Base-by-base conservation (phyloP, 1,284 basidiomycete genomes). In the Ganoderma lucidum region DNA sequence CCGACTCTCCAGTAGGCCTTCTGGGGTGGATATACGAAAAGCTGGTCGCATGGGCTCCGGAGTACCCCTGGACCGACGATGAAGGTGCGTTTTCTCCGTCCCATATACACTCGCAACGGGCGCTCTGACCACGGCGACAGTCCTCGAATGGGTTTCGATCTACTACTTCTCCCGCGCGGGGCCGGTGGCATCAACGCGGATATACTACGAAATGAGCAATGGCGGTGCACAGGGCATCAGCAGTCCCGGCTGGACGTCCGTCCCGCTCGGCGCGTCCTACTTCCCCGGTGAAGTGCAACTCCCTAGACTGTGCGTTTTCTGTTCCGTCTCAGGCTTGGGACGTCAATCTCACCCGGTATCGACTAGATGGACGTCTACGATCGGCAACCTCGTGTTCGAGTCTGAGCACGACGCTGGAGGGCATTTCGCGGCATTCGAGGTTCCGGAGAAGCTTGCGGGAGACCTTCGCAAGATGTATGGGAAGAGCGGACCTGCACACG, bases 1-100 rank as follows among this genome's bases (percentile, higher is more conserved):
- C 83, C 0, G 89, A 90, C 72, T 89, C 87, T 17, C 89, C 89
- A n/a, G 80, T 83, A 4, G 88, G 85, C 0, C 74, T 90, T 14
- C 81, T 90, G 2, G 86, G 83, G 1, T 63, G 62, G 62, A 55
- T 63, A 14, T 63, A 63, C 48, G 62, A 63, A 23, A 63, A 63
- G 51, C 62, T 63, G 3, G 62, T 55, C n/a, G 37, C 0, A 23
- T 53, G 48, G 62, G 39, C 48, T 0, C 48, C 55, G 6, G 12
- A 28, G 19, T 63, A 55, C 37, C 62, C 48, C 9, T 63, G 62
- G 62, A 55, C 45, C 12, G 62, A 63, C 35, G 62, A 63, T 37
- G 62, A 63, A 30, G 62, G 62, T 63, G 35, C n/a, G 62, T 30
- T 45, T 1, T n/a, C 56, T 37, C 19, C 8, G 19, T 4, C 12